Evolutionary conservation across 2,329 filamentous ascomycete species (phyloP).

Genomic region (Trichophyton mentagrophytes): DNA sequence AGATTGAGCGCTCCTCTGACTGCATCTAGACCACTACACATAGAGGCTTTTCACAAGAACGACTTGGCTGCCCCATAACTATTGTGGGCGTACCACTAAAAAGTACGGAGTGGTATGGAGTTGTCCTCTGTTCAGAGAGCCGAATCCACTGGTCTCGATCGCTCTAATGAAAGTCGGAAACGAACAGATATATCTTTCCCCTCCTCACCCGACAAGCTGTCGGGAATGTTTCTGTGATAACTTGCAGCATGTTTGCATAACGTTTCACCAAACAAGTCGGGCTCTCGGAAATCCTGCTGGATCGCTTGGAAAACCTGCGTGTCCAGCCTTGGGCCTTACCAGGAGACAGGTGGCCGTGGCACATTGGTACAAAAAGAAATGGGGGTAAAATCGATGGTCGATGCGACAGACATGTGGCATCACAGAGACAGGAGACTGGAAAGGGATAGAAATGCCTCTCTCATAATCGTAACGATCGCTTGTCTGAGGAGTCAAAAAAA

Average conservation of each 20-base stretch:
- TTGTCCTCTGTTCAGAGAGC: neutral
- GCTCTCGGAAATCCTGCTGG: neutral
- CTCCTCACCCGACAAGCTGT: neutral
- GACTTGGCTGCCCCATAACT: neutral
- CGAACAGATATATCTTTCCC: neutral
- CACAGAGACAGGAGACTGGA: neutral
- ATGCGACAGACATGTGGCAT: slow-evolving; percentile 1
- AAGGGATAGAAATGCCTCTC: neutral
- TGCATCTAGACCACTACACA: neutral
- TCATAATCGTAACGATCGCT: neutral
- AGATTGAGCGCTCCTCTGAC: neutral
- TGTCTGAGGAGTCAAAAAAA: neutral
- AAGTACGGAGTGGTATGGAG: neutral
- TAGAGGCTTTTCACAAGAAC: neutral
- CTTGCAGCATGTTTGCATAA: neutral
- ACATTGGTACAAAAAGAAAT: neutral
- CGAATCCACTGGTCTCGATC: neutral
- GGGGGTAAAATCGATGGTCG: neutral
- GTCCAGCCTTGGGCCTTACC: neutral
- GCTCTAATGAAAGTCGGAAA: neutral
- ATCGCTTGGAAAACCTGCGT: neutral
- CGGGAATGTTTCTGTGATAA: neutral
- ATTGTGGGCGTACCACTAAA: neutral
- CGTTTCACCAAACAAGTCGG: neutral
- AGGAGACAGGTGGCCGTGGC: neutral